Conservation (phyloP, 2,329 filamentous ascomycete species). For the Ceratocystis ficicola region DNA sequence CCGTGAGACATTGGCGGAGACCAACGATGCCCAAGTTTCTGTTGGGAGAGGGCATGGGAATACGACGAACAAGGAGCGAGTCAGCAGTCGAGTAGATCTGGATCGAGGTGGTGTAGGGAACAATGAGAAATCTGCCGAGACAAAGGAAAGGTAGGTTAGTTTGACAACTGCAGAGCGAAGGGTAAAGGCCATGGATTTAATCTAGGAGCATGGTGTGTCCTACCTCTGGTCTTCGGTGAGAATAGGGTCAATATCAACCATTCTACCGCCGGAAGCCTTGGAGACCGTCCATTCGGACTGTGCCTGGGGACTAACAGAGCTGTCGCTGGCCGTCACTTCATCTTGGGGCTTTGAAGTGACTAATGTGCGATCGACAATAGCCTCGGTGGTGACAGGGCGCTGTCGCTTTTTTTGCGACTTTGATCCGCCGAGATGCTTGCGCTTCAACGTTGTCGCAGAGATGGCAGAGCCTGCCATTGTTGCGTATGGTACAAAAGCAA, state of each 20-base stretch:
- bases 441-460: slow-evolving; percentile 19
- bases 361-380: slow-evolving; percentile 20
- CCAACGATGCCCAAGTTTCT: slow-evolving; percentile 30
- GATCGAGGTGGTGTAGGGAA: slow-evolving; percentile 61
- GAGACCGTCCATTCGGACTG: slow-evolving; percentile 45
- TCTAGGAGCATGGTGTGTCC: neutral
- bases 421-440: slow-evolving; percentile 21
- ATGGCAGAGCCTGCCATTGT: slow-evolving; percentile 18
- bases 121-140: slow-evolving; percentile 51
- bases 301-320: neutral
- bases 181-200: too few relatives aligned
- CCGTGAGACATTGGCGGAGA: slow-evolving; percentile 31
- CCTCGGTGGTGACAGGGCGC: slow-evolving; percentile 8
- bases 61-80: slow-evolving; percentile 65
- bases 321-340: neutral
- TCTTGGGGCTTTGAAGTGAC: slow-evolving; percentile 9
- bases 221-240: slow-evolving; percentile 46
- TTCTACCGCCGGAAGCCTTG: slow-evolving; percentile 52
- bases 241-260: slow-evolving; percentile 52
- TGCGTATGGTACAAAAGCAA: neutral
- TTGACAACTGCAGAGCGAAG: neutral
- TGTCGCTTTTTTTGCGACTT: slow-evolving; percentile 20
- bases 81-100: slow-evolving; percentile 71
- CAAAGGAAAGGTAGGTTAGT: neutral
- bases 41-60: slow-evolving; percentile 38